A percentile compares a stretch with the other conserved stretches of the same genome.
phyloP scores from a whole-genome alignment of 768 basidiomycete species.

The Steccherinum ochraceum region DNA sequence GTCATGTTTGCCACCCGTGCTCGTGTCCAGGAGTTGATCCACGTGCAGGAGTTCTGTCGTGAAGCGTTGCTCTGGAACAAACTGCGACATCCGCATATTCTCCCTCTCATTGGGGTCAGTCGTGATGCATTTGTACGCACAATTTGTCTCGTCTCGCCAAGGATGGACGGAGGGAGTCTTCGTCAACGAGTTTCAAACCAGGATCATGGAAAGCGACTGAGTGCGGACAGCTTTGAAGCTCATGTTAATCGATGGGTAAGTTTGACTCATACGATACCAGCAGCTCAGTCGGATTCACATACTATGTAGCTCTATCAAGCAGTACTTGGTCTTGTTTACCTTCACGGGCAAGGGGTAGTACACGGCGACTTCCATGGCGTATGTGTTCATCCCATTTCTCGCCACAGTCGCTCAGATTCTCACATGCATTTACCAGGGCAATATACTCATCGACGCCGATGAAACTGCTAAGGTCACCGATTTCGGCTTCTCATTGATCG shows the following conservation, averaged over 20 bases:
- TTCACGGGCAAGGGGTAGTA: constrained; percentile 2
- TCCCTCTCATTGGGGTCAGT: background rate
- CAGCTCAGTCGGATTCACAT: too few species aligned
- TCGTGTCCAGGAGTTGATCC: too few species aligned
- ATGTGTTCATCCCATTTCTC: background rate
- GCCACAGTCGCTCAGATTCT: too few species aligned
- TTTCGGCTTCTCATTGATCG: constrained; percentile 5
- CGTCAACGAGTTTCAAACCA: background rate
- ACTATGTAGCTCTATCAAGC: constrained; percentile 5
- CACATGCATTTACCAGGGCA: background rate
- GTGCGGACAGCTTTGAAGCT: background rate
- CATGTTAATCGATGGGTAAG: background rate
- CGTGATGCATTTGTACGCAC: background rate
- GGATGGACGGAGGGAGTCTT: background rate
- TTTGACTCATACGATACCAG: too few species aligned
- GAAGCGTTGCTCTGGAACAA: background rate
- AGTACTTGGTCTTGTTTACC: constrained; percentile 1
- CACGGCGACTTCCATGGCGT: background rate
- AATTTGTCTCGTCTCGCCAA: background rate
- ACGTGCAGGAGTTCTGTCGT: background rate
- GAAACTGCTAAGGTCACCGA: background rate
- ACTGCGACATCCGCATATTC: background rate
- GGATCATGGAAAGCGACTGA: background rate
- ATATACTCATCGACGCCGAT: constrained; percentile 5
- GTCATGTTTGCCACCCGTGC: too few species aligned